Percentiles rank a stretch among this genome's conserved stretches.
Evolutionary conservation across 805 yeast genomes (phyloP).

Genomic region (Candida sithepensis): DNA sequence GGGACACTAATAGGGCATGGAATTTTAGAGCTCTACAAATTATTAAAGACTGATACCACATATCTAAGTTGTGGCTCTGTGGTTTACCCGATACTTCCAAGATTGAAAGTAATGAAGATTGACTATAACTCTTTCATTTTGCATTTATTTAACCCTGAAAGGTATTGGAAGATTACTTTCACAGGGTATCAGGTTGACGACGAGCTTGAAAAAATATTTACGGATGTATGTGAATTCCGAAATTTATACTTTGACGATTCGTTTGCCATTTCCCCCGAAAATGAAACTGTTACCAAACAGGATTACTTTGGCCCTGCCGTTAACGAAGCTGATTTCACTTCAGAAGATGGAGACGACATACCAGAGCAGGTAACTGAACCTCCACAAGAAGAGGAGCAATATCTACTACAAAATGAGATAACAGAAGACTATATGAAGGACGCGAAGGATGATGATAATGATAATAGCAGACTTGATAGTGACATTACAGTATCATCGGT

Average conservation of each 20-base stretch:
- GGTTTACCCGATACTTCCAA: slow-evolving; percentile 71
- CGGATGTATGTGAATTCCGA: slow-evolving; percentile 20
- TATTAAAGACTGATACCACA: slow-evolving; percentile 44
- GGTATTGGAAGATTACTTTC: slow-evolving; percentile 63
- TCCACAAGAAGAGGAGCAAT: too few species aligned
- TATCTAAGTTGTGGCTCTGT: slow-evolving; percentile 60
- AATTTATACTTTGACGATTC: slow-evolving; percentile 14
- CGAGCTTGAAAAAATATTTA: slow-evolving; percentile 11
- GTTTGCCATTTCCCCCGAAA: neutral
- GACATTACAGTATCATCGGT: slow-evolving; percentile 1
- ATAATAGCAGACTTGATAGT: neutral
- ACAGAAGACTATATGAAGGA: neutral
- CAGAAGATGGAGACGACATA: too few species aligned
- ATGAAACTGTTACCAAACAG: neutral
- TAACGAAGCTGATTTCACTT: too few species aligned
- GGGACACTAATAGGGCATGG: slow-evolving; percentile 63
- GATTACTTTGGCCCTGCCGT: too few species aligned
- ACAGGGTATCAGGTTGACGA: slow-evolving; percentile 21
- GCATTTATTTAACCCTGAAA: slow-evolving; percentile 68
- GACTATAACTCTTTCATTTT: slow-evolving; percentile 48
- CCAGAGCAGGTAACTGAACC: too few species aligned
- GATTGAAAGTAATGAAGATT: slow-evolving; percentile 52
- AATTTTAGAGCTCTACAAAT: slow-evolving; percentile 52
- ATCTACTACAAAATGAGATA: too few species aligned
- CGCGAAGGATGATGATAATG: neutral